A percentile compares a stretch with the other conserved stretches of the same genome.
Conservation (phyloP, 495 filamentous ascomycete genomes). For the Penicillium dipodomyicola region DNA sequence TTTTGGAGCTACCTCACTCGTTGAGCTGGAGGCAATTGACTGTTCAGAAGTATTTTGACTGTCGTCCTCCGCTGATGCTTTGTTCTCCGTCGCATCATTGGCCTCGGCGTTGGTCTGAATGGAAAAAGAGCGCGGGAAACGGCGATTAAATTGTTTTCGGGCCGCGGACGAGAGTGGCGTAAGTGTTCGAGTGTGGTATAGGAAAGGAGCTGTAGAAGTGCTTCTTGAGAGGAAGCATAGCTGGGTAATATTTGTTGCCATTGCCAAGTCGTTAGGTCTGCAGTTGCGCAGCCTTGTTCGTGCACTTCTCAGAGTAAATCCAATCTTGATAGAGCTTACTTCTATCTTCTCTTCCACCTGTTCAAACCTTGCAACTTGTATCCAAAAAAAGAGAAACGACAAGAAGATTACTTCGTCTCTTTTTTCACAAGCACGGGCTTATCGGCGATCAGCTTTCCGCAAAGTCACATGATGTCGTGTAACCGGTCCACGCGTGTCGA, state of each 20-base stretch:
- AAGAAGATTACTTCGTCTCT: neutral
- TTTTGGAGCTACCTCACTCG: neutral
- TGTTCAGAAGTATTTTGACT: conserved; percentile 5
- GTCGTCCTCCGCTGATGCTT: neutral
- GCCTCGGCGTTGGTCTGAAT: neutral
- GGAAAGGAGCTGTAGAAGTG: conserved; percentile 53
- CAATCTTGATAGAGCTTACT: neutral
- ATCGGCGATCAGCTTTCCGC: conserved; percentile 5
- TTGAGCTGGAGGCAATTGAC: neutral
- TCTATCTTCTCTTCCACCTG: neutral
- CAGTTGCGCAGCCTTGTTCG: neutral
- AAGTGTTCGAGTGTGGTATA: conserved; percentile 71
- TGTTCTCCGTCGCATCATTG: neutral
- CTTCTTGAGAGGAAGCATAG: conserved; percentile 23
- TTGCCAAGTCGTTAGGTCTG: conserved; percentile 6
- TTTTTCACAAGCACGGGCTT: neutral
- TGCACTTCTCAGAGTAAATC: neutral
- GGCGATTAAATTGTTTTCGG: conserved; percentile 13
- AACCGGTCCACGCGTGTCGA: neutral
- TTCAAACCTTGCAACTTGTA: neutral
- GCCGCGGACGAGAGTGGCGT: conserved; percentile 15
- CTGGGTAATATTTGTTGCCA: conserved; percentile 26
- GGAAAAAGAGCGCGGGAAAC: conserved; percentile 16
- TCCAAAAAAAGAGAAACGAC: neutral
- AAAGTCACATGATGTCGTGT: conserved; percentile 9